Conservation (phyloP, 2,329 filamentous ascomycete species). For the Sclerotiophoma versabilis region DNA sequence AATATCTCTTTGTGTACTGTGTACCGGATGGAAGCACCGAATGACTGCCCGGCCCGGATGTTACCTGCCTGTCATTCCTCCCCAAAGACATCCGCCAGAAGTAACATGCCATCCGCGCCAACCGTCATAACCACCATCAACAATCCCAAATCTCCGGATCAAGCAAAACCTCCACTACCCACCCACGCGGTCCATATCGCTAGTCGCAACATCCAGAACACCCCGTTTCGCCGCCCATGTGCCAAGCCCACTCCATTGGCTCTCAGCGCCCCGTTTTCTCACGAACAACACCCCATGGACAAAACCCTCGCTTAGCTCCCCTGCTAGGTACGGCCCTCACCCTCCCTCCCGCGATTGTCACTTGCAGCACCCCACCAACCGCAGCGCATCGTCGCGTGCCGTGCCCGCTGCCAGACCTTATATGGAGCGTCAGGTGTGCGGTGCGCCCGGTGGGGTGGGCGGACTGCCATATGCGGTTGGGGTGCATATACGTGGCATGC, state of each 20-base stretch:
- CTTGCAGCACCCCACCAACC: slow-evolving; percentile 23
- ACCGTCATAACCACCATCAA: slow-evolving; percentile 28
- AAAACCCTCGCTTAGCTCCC: slow-evolving; percentile 34
- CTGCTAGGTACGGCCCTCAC: slow-evolving; percentile 23
- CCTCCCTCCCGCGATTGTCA: slow-evolving; percentile 15
- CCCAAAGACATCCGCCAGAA: background rate
- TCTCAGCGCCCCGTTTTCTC: slow-evolving; percentile 23
- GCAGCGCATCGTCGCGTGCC: slow-evolving; percentile 19
- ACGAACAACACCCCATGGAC: background rate
- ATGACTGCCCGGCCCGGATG: slow-evolving; percentile 27
- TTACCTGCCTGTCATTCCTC: slow-evolving; percentile 12
- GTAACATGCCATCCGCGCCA: slow-evolving; percentile 9
- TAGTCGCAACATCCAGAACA: slow-evolving; percentile 22
- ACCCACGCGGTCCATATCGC: no score
- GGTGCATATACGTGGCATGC: slow-evolving; percentile 48
- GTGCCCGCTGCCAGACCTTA: background rate
- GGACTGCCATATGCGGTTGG: slow-evolving; percentile 23
- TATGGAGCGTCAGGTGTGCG: slow-evolving; percentile 29
- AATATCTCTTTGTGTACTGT: slow-evolving; percentile 19
- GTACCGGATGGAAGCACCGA: slow-evolving; percentile 21
- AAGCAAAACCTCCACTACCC: slow-evolving; percentile 16
- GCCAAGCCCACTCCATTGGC: slow-evolving; percentile 46
- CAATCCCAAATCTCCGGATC: slow-evolving; percentile 36
- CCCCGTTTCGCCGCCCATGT: slow-evolving; percentile 40
- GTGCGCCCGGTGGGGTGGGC: slow-evolving; percentile 14